A percentile compares a stretch with the other conserved stretches of the same genome.
Conservation (phyloP, 2,329 filamentous ascomycete genomes). For the Arthrobotrys iridis region DNA sequence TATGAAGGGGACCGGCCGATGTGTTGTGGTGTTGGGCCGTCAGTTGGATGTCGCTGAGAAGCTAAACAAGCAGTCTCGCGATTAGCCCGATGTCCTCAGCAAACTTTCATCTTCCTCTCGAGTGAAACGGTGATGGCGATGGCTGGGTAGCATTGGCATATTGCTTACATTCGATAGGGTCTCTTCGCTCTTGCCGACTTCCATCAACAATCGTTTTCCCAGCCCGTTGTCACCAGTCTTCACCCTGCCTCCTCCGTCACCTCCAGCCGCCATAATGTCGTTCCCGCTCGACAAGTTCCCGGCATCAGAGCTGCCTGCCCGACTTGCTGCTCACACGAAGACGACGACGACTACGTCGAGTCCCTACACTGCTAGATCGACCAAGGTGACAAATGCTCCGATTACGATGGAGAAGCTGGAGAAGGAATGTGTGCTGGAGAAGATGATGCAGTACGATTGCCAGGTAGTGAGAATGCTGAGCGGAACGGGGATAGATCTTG, state of each 20-base stretch:
- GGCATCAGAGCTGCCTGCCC: conserved; percentile 53
- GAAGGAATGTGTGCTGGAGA: conserved; percentile 48
- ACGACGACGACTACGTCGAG: neutral
- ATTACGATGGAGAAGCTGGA: conserved; percentile 40
- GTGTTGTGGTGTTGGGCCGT: conserved; percentile 48
- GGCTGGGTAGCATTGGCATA: neutral
- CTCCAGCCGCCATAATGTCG: conserved; percentile 41
- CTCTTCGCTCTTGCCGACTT: conserved; percentile 31
- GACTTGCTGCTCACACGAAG: conserved; percentile 35
- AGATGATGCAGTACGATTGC: conserved; percentile 51
- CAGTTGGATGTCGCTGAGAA: conserved; percentile 38
- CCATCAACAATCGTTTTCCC: conserved; percentile 28
- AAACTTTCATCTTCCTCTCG: neutral
- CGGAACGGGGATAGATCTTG: conserved; percentile 34
- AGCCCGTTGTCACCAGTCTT: conserved; percentile 8
- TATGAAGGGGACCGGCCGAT: conserved; percentile 24
- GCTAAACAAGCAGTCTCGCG: conserved; percentile 6
- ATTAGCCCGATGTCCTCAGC: neutral
- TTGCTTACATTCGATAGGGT: conserved; percentile 35
- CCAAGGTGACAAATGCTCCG: conserved; percentile 27
- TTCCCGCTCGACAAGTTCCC: conserved; percentile 51
- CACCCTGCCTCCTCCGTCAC: conserved; percentile 9
- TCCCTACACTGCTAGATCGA: conserved; percentile 29
- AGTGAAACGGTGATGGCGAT: neutral
- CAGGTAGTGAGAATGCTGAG: conserved; percentile 42